Evolutionary conservation across 2,329 filamentous ascomycete genomes (phyloP).

Genomic region (Diaporthe amygdali): DNA sequence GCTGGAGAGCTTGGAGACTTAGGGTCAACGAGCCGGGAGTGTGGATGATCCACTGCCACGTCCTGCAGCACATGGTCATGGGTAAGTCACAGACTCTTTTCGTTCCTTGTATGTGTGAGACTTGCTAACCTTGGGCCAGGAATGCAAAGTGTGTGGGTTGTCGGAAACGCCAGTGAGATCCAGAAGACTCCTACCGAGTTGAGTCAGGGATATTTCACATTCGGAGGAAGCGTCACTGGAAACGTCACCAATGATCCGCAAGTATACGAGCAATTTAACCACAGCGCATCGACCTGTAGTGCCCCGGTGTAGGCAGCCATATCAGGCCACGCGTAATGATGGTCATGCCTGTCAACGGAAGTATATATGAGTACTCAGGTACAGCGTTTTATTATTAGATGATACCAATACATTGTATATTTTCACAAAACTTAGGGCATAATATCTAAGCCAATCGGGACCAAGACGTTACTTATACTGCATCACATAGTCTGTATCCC

Average conservation of each 20-base stretch:
- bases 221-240: slow-evolving; percentile 51
- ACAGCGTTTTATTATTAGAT: slow-evolving; percentile 3
- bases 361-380: not conserved
- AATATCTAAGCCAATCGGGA: too few species aligned
- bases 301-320: not conserved
- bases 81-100: slow-evolving; percentile 40
- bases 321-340: not conserved
- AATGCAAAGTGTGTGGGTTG: slow-evolving; percentile 49
- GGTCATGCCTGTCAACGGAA: not conserved
- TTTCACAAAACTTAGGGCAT: too few species aligned
- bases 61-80: slow-evolving; percentile 64
- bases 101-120: slow-evolving; percentile 30
- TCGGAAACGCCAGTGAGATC: slow-evolving; percentile 44
- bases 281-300: not conserved
- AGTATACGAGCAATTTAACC: slow-evolving; percentile 15
- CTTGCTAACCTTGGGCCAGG: slow-evolving; percentile 29
- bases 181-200: slow-evolving; percentile 40
- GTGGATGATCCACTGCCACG: slow-evolving; percentile 69
- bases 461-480: too few species aligned
- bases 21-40: slow-evolving; percentile 55
- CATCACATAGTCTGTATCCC: too few species aligned
- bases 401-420: not conserved
- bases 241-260: slow-evolving; percentile 31
- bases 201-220: slow-evolving; percentile 46
- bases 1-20: slow-evolving; percentile 68